A percentile compares a stretch with the other conserved stretches of the same genome.
Conservation (phyloP, 306 rosid species). For the Lagenaria siceraria region DNA sequence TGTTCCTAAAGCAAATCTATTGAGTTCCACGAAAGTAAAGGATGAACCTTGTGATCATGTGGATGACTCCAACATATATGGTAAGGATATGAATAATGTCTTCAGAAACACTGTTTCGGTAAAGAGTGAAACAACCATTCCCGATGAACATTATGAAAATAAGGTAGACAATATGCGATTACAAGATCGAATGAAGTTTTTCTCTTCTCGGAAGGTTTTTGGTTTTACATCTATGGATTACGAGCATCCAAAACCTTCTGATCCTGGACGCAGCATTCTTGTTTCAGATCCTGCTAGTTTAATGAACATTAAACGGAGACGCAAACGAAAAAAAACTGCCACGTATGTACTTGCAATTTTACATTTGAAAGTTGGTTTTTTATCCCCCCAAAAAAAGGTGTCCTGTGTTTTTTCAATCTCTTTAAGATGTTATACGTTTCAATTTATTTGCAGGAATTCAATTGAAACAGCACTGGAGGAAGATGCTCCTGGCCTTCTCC, state of each 20-base stretch:
- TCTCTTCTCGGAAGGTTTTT: constrained; percentile 22
- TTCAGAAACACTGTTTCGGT: constrained; percentile 14
- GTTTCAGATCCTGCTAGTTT: constrained; percentile 30
- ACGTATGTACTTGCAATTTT: constrained; percentile 34
- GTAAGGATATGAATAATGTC: constrained; percentile 19
- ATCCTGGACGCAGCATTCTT: constrained; percentile 10
- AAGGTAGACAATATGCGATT: constrained; percentile 42
- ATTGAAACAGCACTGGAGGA: constrained; percentile 75
- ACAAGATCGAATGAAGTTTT: constrained; percentile 43
- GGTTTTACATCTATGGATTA: constrained; percentile 10
- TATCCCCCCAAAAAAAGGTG: too few species aligned
- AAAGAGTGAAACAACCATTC: constrained; percentile 37
- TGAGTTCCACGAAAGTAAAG: constrained; percentile 38
- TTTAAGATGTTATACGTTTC: neutral
- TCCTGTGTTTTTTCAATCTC: constrained; percentile 1
- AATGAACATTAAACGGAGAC: constrained; percentile 19
- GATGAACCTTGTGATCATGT: constrained; percentile 42
- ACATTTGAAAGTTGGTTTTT: neutral
- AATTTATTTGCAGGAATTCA: constrained; percentile 53
- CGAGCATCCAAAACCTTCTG: constrained; percentile 27
- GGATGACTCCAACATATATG: constrained; percentile 18
- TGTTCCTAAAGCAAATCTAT: constrained; percentile 22
- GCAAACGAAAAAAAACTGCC: constrained; percentile 67
- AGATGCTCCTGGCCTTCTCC: constrained; percentile 94
- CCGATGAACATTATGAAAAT: constrained; percentile 21